Evolutionary conservation across 1,139 yeast species (phyloP), one percentile per base, ranked within the genome.

Genomic region (Nakaseomyces glabratus): DNA sequence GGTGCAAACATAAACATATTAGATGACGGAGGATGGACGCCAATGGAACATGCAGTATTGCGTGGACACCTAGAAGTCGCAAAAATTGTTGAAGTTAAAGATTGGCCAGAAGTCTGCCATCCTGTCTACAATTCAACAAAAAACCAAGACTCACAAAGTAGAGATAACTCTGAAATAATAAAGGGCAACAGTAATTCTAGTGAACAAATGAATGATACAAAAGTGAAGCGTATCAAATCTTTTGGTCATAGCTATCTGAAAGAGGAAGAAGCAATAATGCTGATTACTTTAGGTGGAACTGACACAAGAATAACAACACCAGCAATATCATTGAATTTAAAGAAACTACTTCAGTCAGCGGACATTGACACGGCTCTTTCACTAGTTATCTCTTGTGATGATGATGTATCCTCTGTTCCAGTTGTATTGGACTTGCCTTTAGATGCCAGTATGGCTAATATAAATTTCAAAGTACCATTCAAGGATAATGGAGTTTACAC

Each of bases 1-100:
- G 76, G 74, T 6, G 77, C 82, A 9, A 63, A 67, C 15, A 71
- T 62, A 37, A 71, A 73, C 34, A 61, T 68, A 32, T 69, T 71
- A 14, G 98, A 90, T 60, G 80, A 74, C 35, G 81, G 94, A 28
- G 97, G 97, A 0, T 90, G 97, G 97, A 76, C 88, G 16, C 95
- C 97, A 6, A 77, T 85, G 76, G 98, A 90, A 51, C 97, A 90
- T 58, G 96, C 97, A 0, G 79, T 85, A 38, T 65, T 90, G 34
- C 69, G 97, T 48, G 98, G 98, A 7, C 95, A 86, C 57, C 62
- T 88, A 42, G 68, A 65, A 2, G 73, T 84, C 17, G 78, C 93
- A 2, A 74, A 73, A 35, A 49, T 74, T 47, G 62, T 85, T 38
- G 62, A 62, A 36, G 82, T 84, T 24, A 39, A 49, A 34, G 42